These are phyloP conservation scores for Carex pumila DNA, from an alignment of 176 grass and related monocot species.

Conservation along the genomic window DNA sequence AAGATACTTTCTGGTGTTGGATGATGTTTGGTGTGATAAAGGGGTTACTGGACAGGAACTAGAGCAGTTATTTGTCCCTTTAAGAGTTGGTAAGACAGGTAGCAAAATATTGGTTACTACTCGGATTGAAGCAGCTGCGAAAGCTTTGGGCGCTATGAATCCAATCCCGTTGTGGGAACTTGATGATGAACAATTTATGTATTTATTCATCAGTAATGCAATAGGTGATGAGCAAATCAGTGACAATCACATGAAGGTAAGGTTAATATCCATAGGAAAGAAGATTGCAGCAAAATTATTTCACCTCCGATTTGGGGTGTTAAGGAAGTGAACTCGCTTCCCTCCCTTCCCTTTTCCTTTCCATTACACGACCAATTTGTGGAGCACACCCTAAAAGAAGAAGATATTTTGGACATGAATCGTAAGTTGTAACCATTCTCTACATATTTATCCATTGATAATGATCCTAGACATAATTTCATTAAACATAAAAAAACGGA, in stretches of 20 bases:
- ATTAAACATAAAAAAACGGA: background rate
- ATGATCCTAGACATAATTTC: background rate
- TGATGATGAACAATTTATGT: background rate
- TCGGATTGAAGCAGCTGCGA: background rate
- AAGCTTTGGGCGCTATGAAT: background rate
- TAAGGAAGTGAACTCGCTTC: too few species aligned
- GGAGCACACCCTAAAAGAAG: background rate
- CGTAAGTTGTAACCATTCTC: background rate
- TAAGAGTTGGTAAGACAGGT: background rate
- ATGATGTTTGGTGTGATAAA: constrained; percentile 27
- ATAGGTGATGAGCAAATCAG: background rate
- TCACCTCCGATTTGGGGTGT: too few species aligned
- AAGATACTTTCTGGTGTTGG: constrained; percentile 23
- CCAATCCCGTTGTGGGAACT: background rate
- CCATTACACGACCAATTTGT: too few species aligned
- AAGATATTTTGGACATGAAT: background rate
- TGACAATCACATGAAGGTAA: background rate
- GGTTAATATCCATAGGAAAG: background rate
- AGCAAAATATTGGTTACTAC: constrained; percentile 33
- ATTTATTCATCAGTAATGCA: constrained; percentile 2
- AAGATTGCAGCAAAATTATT: constrained; percentile 14
- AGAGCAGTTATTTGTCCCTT: background rate
- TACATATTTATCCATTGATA: background rate
- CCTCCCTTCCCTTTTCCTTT: too few species aligned
- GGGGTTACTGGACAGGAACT: background rate